These are phyloP conservation scores for Pythium coloratum DNA, from an alignment of 352 stramenopile genomes.

Conservation along the genomic window DNA sequence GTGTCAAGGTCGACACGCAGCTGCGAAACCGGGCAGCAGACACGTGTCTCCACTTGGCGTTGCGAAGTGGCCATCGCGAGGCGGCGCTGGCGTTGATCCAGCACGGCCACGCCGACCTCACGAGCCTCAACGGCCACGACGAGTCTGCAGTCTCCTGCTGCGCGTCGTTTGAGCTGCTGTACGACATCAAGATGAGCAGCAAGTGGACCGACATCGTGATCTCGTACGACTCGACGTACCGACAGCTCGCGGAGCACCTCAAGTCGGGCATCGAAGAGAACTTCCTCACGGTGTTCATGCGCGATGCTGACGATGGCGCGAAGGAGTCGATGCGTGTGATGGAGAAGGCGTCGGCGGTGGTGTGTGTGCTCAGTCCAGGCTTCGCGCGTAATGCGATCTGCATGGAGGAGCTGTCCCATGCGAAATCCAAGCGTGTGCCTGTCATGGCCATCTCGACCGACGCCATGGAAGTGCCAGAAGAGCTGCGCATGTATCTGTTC, in stretches of 20 bases:
- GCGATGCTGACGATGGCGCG: constrained; percentile 42
- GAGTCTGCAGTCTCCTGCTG: constrained; percentile 72
- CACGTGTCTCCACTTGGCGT: constrained; percentile 70
- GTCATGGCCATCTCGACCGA: constrained; percentile 78
- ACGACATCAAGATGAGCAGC: constrained; percentile 69
- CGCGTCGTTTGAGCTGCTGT: constrained; percentile 72
- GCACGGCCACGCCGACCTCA: constrained; percentile 54
- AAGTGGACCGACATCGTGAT: constrained; percentile 75
- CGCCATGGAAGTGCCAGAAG: constrained; percentile 54
- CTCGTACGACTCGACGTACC: constrained; percentile 71
- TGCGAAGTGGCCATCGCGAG: constrained; percentile 59
- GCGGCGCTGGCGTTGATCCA: constrained; percentile 64
- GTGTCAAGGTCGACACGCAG: constrained; percentile 48
- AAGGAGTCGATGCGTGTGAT: constrained; percentile 53
- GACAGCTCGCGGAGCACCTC: constrained; percentile 57
- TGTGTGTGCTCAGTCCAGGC: constrained; percentile 68
- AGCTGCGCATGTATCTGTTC: constrained; percentile 77
- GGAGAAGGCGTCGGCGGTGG: constrained; percentile 61
- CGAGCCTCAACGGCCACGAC: constrained; percentile 50
- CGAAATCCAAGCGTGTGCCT: constrained; percentile 66
- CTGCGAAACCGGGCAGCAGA: constrained; percentile 55
- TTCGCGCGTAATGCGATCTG: constrained; percentile 68
- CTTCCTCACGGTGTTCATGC: constrained; percentile 77
- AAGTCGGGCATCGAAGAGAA: constrained; percentile 70
- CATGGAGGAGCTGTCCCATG: constrained; percentile 77